These are phyloP conservation scores for Cydonia oblonga DNA, from an alignment of 331 rosid genomes.

Conservation along the genomic window DNA sequence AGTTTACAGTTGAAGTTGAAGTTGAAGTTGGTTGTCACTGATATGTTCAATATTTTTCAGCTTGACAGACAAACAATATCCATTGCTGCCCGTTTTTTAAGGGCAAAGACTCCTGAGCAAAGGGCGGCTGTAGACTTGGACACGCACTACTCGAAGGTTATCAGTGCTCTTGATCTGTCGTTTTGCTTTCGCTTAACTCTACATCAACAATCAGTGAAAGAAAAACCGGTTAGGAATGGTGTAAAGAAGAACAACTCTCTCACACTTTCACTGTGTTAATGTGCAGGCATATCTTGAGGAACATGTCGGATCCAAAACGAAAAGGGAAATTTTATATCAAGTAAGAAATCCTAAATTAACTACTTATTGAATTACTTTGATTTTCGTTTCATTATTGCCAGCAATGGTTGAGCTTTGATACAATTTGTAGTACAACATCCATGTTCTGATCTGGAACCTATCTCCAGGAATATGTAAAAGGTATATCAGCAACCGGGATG, in stretches of 20 bases:
- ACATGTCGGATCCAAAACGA: constrained; percentile 48
- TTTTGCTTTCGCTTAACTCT: neutral
- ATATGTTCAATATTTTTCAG: constrained; percentile 29
- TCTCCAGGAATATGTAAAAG: constrained; percentile 78
- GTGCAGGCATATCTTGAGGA: constrained; percentile 95
- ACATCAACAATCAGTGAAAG: too few species aligned
- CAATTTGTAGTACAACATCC: neutral
- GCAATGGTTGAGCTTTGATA: neutral
- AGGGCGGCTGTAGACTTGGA: constrained; percentile 98
- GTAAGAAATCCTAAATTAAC: constrained; percentile 22
- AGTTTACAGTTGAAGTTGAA: too few species aligned
- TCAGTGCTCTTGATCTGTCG: constrained; percentile 6
- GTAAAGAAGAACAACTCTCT: neutral
- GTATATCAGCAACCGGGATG: constrained; percentile 75
- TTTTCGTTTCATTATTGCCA: too few species aligned
- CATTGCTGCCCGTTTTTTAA: constrained; percentile 70
- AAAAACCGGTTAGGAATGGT: too few species aligned
- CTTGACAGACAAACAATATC: constrained; percentile 49
- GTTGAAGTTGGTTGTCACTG: neutral
- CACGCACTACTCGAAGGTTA: constrained; percentile 84
- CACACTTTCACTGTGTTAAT: neutral
- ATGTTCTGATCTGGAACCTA: constrained; percentile 8
- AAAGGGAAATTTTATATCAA: constrained; percentile 63
- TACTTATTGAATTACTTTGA: neutral
- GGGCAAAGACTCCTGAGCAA: constrained; percentile 88